phyloP scores from a whole-genome alignment of 139 green algal genomes.

The Closterium sp. region DNA sequence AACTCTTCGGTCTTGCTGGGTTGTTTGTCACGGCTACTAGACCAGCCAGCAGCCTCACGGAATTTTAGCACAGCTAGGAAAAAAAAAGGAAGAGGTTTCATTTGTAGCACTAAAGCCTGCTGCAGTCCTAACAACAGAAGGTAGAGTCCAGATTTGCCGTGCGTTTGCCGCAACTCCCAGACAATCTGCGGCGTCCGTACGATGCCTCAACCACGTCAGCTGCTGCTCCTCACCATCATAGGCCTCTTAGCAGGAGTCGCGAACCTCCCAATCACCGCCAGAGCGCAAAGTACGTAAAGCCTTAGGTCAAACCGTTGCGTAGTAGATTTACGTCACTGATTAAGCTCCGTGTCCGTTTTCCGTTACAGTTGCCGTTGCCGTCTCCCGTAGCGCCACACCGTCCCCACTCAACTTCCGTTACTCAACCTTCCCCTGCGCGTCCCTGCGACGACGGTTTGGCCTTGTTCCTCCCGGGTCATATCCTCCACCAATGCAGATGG shows the following conservation, averaged over 20 bases:
- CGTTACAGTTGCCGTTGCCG: background rate
- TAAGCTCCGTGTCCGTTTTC: background rate
- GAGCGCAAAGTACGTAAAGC: background rate
- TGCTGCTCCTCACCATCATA: background rate
- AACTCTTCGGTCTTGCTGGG: too few relatives aligned
- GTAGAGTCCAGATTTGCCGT: too few relatives aligned
- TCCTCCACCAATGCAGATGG: background rate
- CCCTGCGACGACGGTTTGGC: too few relatives aligned
- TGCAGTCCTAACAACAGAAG: background rate
- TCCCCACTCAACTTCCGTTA: too few relatives aligned
- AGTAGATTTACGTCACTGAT: background rate
- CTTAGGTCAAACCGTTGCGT: background rate
- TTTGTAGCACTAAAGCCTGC: background rate
- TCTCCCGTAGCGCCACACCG: too few relatives aligned
- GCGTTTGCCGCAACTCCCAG: background rate
- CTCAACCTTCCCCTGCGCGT: too few relatives aligned
- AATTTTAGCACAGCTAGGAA: too few relatives aligned
- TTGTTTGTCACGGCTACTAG: too few relatives aligned
- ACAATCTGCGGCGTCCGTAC: background rate
- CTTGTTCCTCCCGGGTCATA: background rate
- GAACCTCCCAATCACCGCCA: background rate
- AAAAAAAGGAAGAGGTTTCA: background rate
- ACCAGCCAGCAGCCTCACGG: too few relatives aligned
- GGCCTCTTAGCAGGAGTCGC: background rate
- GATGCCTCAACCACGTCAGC: background rate